Evolutionary conservation across 495 filamentous ascomycete genomes (phyloP).

Genomic region (Xylaria castorea): DNA sequence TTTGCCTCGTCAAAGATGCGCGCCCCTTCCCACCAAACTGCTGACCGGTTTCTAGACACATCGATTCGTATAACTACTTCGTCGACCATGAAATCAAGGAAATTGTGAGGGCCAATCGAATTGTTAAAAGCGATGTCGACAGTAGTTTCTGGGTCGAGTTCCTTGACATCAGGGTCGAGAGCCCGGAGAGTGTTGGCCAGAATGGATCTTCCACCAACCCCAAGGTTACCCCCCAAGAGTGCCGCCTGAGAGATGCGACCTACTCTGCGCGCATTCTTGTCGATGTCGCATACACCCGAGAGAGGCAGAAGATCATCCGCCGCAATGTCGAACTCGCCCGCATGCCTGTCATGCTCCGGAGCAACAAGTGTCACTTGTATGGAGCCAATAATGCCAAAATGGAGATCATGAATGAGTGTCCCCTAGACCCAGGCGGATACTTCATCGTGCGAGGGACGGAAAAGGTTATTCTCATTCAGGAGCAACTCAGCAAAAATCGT

Average conservation of each 20-base stretch:
- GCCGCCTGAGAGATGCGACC: constrained; percentile 91
- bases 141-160: constrained; percentile 87
- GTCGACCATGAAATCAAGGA: constrained; percentile 94
- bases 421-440: constrained; percentile 95
- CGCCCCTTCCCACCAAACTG: neutral
- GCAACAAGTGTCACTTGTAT: constrained; percentile 84
- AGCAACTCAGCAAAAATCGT: constrained; percentile 97
- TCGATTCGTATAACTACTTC: constrained; percentile 98
- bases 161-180: constrained; percentile 83
- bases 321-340: constrained; percentile 81
- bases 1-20: neutral
- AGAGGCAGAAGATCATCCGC: constrained; percentile 70
- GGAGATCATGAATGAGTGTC: constrained; percentile 89
- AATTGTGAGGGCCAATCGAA: constrained; percentile 87
- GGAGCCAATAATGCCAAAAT: constrained; percentile 83
- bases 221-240: constrained; percentile 88
- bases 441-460: constrained; percentile 88
- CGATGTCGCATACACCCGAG: constrained; percentile 84
- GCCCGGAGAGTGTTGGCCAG: constrained; percentile 78
- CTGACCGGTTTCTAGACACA: constrained; percentile 63
- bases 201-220: constrained; percentile 63
- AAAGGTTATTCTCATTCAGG: constrained; percentile 97
- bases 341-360: constrained; percentile 95
- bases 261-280: constrained; percentile 93
- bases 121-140: constrained; percentile 86